Evolutionary conservation across 345 rosid genomes (phyloP).

Genomic region (Gossypium anomalum): DNA sequence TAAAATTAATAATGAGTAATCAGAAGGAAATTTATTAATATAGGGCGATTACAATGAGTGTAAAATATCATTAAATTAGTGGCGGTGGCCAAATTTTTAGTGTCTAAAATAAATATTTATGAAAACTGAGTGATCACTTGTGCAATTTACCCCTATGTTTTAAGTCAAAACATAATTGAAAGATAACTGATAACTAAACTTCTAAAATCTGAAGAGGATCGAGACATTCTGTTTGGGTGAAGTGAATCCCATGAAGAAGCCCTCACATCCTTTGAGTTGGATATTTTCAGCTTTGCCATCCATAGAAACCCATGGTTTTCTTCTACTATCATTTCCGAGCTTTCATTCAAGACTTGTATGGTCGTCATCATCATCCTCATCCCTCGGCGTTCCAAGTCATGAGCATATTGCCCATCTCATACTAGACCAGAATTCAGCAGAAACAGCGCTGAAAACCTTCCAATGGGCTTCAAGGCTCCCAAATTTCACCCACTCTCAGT

Average conservation of each 20-base stretch:
- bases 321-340: conserved; percentile 4
- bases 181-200: too few relatives aligned
- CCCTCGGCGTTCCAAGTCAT: conserved; percentile 43
- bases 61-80: too few relatives aligned
- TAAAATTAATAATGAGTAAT: too few relatives aligned
- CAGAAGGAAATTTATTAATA: too few relatives aligned
- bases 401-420: conserved; percentile 62
- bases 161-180: too few relatives aligned
- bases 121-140: too few relatives aligned
- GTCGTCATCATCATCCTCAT: conserved; percentile 3
- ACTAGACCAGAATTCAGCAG: conserved; percentile 59
- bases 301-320: background rate
- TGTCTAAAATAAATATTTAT: too few relatives aligned
- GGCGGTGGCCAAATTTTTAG: too few relatives aligned
- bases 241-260: background rate
- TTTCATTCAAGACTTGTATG: background rate
- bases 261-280: background rate
- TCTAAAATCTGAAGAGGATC: too few relatives aligned
- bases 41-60: too few relatives aligned
- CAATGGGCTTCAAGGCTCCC: conserved; percentile 44
- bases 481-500: conserved; percentile 62
- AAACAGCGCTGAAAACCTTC: conserved; percentile 62
- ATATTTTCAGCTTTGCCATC: background rate
- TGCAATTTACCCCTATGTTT: too few relatives aligned
- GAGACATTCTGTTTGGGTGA: background rate